A percentile compares a stretch with the other conserved stretches of the same genome.
Evolutionary conservation across 2,329 filamentous ascomycete species (phyloP).

Genomic region (Ophiostoma ips): DNA sequence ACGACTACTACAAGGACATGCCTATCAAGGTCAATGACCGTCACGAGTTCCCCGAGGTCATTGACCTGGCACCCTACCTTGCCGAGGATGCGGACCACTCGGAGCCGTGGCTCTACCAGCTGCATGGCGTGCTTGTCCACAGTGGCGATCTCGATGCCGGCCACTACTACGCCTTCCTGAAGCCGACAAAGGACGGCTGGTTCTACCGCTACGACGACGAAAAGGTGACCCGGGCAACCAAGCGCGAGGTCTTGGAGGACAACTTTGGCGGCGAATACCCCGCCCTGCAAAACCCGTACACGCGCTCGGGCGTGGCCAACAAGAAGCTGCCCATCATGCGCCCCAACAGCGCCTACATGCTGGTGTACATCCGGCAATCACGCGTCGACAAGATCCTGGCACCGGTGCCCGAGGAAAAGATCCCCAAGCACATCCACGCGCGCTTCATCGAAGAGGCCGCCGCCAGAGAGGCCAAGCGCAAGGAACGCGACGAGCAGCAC

Average conservation of each 20-base stretch:
- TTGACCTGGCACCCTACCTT: slow-evolving; percentile 77
- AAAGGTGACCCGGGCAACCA: slow-evolving; percentile 85
- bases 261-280: slow-evolving; percentile 87
- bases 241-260: slow-evolving; percentile 84
- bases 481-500: slow-evolving; percentile 88
- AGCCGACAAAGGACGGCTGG: slow-evolving; percentile 80
- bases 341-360: slow-evolving; percentile 87
- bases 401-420: slow-evolving; percentile 61
- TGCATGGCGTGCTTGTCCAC: slow-evolving; percentile 92
- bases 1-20: slow-evolving; percentile 86
- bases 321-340: slow-evolving; percentile 42
- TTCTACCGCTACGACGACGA: slow-evolving; percentile 98
- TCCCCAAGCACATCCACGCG: slow-evolving; percentile 68
- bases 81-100: slow-evolving; percentile 75
- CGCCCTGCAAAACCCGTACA: slow-evolving; percentile 26
- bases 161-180: slow-evolving; percentile 96
- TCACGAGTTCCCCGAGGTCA: slow-evolving; percentile 75
- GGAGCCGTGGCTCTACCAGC: slow-evolving; percentile 79
- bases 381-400: slow-evolving; percentile 71
- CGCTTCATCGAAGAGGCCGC: slow-evolving; percentile 44
- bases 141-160: slow-evolving; percentile 94
- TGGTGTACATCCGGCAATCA: slow-evolving; percentile 89
- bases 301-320: slow-evolving; percentile 36
- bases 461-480: slow-evolving; percentile 59
- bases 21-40: slow-evolving; percentile 99